Evolutionary conservation across 164 flowering plant species (phyloP).

Genomic region (Cinnamomum micranthum): DNA sequence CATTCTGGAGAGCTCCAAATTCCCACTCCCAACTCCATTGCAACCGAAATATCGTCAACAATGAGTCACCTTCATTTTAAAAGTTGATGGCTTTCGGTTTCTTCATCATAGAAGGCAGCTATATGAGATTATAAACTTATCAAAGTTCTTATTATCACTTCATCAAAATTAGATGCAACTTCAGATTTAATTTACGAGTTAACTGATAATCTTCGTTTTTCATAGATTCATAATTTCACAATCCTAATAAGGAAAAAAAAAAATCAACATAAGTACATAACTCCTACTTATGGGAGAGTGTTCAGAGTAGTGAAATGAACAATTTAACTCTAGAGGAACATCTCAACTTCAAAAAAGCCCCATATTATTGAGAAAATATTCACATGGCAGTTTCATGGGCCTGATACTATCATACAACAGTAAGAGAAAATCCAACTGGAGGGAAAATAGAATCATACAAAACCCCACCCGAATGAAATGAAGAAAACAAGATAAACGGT

Average conservation of each 20-base stretch:
- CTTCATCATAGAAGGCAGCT: background rate
- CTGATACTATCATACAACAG: background rate
- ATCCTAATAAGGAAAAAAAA: too few relatives aligned
- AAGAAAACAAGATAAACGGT: background rate
- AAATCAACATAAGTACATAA: background rate
- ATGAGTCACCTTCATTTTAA: too few relatives aligned
- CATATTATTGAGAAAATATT: background rate
- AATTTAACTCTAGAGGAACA: background rate
- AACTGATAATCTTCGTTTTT: too few relatives aligned
- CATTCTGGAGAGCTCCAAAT: too few relatives aligned
- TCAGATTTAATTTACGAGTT: too few relatives aligned
- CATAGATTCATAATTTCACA: too few relatives aligned
- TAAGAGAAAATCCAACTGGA: background rate
- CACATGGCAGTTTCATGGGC: background rate
- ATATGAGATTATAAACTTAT: background rate
- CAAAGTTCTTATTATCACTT: background rate
- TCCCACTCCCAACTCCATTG: too few relatives aligned
- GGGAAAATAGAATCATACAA: background rate
- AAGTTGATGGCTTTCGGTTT: too few relatives aligned
- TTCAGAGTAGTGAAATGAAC: background rate
- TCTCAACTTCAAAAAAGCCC: background rate
- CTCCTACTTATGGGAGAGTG: background rate
- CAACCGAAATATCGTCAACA: too few relatives aligned
- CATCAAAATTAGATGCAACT: background rate
- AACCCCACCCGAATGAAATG: slow-evolving; percentile 6